Base-by-base conservation (phyloP, 2,329 filamentous ascomycete genomes). In the Boeremia exigua region DNA sequence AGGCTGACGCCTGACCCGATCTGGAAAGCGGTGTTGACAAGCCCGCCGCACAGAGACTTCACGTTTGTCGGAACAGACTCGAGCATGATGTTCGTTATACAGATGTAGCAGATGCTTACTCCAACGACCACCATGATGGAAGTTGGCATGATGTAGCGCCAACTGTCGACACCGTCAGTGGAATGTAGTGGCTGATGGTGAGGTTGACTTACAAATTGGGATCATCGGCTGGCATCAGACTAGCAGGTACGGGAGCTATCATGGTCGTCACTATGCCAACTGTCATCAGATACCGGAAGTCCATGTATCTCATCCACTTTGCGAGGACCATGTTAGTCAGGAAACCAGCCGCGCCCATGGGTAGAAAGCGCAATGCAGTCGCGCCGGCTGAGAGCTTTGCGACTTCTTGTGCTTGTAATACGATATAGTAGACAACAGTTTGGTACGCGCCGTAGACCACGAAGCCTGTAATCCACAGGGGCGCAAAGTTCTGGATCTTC, bases 261-360 rank as follows among this genome's bases (percentile, higher is more conserved):
- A 54, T n/a, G 6, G 44, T 48, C 9, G 40, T 48, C 8, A 48
- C 51, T 27, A 48, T 48, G 17, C 51, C 51, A 5, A 48, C 4
- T 5, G 45, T 38, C 51, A 54, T 54, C n/a, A 54, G 27, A 17
- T 54, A 54, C 11, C 51, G 30, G 5, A 54, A 32, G 17, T 54
- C 37, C 51, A 54, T 54, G 25, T 33, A 44, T 28, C 48, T 54
- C 51, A 54, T 54, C 51, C 51, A 54, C 33, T 54, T 54, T 10
- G 51, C 51, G 12, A 54, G 30, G 5, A 54, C 38, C 51, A 54
- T 54, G 32, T 54, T 54, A 3, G 51, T 54, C n/a, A 39, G 19
- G 23, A 54, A 54, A 1, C 51, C 51, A 17, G 51, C 51, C 28
- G 51, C 51, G 17, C 51, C 51, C 51, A 54, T 54, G 5, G 51